Base-by-base conservation (phyloP, 2,329 filamentous ascomycete genomes). In the Sporothrix mexicana region DNA sequence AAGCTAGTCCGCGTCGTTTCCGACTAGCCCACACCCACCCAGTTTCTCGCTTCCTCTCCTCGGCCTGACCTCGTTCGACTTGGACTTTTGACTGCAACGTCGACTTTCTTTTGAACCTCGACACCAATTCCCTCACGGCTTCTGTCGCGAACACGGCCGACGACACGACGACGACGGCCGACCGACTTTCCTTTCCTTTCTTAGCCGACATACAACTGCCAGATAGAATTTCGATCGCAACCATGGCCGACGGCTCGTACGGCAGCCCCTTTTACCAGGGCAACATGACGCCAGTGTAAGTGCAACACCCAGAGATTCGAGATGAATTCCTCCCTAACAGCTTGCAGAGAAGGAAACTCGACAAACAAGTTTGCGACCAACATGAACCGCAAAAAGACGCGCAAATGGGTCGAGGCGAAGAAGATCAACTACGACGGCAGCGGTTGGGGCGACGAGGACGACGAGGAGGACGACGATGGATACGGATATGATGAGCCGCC, bases 371-470 rank as follows among this genome's bases (percentile, higher is more conserved):
- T 95, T 83, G 92, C 93, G 80, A 89, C 94, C 69, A 97, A 97
- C 80, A 91, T 98, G 67, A 95, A 93, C 82, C 91, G 95, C 74
- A 88, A 90, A 72, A 97, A 97, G 84, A 98, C 95, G 72, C 93
- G 91, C 82, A 97, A 97, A 88, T 98, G 95, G 95, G 92, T 95
- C 51, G 92, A 97, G 78, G 95, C 95, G 49, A 95, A 95, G 81
- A 87, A 90, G 73, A 91, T 92, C 77, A 93, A 90, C 79, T 98
- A 98, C 79, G 95, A 95, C 78, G 95, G 95, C 75, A 94, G 97
- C 78, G 95, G 97, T 79, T 98, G 95, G 95, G 95, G 94, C 49
- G 90, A 91, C 49, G 88, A 91, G 9, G 87, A 89, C 73, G 87
- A 89, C n/a, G 88, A 90, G 45, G 88, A 90, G 55, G 85, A 86